These are phyloP conservation scores for Triangularia setosa DNA, from an alignment of 2,329 filamentous ascomycete genomes.

Conservation along the genomic window DNA sequence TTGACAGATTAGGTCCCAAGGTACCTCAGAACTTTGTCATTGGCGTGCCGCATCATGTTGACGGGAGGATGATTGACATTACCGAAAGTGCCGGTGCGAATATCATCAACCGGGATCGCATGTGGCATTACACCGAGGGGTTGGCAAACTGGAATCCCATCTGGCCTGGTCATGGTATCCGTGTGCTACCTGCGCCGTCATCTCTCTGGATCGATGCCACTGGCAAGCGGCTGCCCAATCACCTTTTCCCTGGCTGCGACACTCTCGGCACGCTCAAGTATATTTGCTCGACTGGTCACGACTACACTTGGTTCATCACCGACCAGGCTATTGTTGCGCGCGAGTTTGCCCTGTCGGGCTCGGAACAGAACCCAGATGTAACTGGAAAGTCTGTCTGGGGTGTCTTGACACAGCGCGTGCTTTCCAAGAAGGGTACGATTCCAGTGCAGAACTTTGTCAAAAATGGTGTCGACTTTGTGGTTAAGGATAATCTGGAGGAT, in stretches of 20 bases:
- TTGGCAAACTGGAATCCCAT: constrained; percentile 59
- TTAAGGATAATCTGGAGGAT: constrained; percentile 52
- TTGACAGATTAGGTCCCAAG: constrained; percentile 52
- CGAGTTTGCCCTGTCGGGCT: constrained; percentile 59
- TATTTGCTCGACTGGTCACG: constrained; percentile 58
- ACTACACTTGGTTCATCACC: constrained; percentile 62
- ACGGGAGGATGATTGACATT: constrained; percentile 59
- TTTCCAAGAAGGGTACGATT: constrained; percentile 49
- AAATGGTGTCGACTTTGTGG: constrained; percentile 56
- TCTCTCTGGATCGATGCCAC: constrained; percentile 61
- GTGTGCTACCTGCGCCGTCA: constrained; percentile 56
- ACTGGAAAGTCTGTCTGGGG: constrained; percentile 54
- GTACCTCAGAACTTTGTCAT: constrained; percentile 55
- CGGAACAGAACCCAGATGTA: constrained; percentile 60
- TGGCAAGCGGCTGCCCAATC: constrained; percentile 54
- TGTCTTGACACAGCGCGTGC: constrained; percentile 46
- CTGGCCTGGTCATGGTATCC: constrained; percentile 59
- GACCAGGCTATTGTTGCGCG: constrained; percentile 56
- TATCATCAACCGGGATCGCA: constrained; percentile 57
- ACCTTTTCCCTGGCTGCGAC: constrained; percentile 54
- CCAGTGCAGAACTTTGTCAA: constrained; percentile 57
- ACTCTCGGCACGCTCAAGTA: constrained; percentile 55
- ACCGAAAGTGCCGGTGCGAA: constrained; percentile 49
- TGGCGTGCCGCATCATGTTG: constrained; percentile 61
- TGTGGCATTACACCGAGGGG: constrained; percentile 66